Percentiles rank a stretch among this genome's conserved stretches.
phyloP scores from a whole-genome alignment of 1,139 yeast genomes.

The Protomyces macrosporus region DNA sequence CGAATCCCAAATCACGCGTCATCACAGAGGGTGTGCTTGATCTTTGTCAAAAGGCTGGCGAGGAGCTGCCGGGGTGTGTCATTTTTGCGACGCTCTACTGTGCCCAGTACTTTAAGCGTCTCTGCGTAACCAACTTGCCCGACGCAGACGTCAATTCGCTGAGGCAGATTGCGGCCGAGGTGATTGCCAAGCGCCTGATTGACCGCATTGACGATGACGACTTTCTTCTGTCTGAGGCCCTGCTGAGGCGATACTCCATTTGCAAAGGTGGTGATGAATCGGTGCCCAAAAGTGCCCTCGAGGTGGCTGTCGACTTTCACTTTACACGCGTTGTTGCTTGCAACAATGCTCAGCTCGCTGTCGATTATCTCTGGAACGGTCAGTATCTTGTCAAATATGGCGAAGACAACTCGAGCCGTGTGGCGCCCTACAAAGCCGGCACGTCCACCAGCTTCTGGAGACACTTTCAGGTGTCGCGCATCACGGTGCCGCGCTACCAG shows the following conservation, averaged over 20 bases:
- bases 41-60: slow-evolving; percentile 69
- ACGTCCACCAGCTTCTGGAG: slow-evolving; percentile 2
- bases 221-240: slow-evolving; percentile 66
- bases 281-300: slow-evolving; percentile 39
- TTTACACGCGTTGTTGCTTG: slow-evolving; percentile 17
- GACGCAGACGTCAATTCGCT: slow-evolving; percentile 60
- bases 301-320: slow-evolving; percentile 19
- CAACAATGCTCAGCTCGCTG: slow-evolving; percentile 4
- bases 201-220: slow-evolving; percentile 56
- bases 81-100: slow-evolving; percentile 13
- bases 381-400: slow-evolving; percentile 17
- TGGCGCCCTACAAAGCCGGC: slow-evolving; percentile 13
- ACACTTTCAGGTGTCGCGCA: slow-evolving; percentile 16
- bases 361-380: slow-evolving; percentile 18
- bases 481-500: slow-evolving; percentile 69
- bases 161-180: slow-evolving; percentile 66
- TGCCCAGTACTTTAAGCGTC: slow-evolving; percentile 16
- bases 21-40: slow-evolving; percentile 55
- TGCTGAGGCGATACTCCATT: slow-evolving; percentile 70
- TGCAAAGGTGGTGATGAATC: slow-evolving; percentile 64
- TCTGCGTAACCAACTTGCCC: slow-evolving; percentile 43
- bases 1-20: slow-evolving; percentile 57
- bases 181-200: slow-evolving; percentile 62
- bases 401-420: slow-evolving; percentile 18
- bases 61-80: slow-evolving; percentile 48